A percentile compares a stretch with the other conserved stretches of the same genome.
Evolutionary conservation across 352 stramenopile species (phyloP).

Genomic region (Aphanomyces cochlioides): DNA sequence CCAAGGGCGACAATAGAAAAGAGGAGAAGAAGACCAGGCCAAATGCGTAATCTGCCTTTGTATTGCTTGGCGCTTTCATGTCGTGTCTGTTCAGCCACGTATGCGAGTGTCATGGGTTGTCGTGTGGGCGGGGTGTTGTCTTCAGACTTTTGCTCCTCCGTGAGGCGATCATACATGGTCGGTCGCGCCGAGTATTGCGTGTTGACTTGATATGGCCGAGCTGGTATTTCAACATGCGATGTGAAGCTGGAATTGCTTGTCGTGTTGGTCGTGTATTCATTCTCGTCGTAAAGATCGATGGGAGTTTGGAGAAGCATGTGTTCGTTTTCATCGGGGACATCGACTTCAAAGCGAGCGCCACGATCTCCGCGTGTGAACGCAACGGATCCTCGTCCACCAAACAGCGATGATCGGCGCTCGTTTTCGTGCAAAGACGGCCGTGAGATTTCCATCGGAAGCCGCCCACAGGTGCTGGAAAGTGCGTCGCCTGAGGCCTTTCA

Average conservation of each 20-base stretch:
- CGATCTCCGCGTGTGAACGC: conserved; percentile 25
- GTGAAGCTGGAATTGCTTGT: not conserved
- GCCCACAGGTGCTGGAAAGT: too few relatives aligned
- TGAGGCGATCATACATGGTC: conserved; percentile 18
- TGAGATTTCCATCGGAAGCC: too few relatives aligned
- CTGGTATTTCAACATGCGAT: not conserved
- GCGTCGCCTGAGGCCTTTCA: too few relatives aligned
- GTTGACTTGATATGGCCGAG: conserved; percentile 8
- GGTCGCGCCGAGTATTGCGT: conserved; percentile 14
- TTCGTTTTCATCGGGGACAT: conserved; percentile 7
- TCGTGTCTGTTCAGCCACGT: not conserved
- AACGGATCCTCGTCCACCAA: conserved; percentile 6
- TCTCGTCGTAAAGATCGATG: not conserved
- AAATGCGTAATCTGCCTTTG: conserved; percentile 24
- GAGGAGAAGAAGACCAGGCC: conserved; percentile 39
- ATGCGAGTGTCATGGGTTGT: not conserved
- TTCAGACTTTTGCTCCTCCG: conserved; percentile 6
- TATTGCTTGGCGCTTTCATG: conserved; percentile 16
- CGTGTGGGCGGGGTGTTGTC: not conserved
- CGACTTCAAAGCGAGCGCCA: conserved; percentile 26
- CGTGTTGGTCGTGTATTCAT: not conserved
- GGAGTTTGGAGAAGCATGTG: not conserved
- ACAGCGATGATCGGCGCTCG: too few relatives aligned
- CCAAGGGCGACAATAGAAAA: conserved; percentile 31
- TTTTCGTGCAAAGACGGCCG: too few relatives aligned